phyloP scores from a whole-genome alignment of 352 stramenopile genomes.

The Globisporangium takayamanum region DNA sequence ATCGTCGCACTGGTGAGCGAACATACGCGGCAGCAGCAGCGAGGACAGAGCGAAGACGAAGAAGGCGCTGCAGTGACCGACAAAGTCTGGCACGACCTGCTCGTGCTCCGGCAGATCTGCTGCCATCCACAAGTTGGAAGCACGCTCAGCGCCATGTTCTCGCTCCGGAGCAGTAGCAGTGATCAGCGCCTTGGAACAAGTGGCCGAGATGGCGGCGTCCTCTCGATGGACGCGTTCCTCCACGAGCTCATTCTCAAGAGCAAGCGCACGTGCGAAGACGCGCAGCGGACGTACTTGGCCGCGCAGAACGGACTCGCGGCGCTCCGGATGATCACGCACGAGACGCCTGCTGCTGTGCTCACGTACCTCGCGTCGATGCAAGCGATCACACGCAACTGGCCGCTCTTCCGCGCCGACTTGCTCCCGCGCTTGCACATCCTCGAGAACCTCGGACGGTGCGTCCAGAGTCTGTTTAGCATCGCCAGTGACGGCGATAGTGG shows the following conservation, averaged over 20 bases:
- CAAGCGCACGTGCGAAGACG: constrained; percentile 75
- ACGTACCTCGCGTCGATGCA: constrained; percentile 49
- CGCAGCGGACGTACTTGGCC: constrained; percentile 65
- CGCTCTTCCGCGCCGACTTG: constrained; percentile 56
- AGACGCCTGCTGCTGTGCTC: constrained; percentile 27
- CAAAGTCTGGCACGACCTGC: constrained; percentile 55
- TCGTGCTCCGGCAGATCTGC: constrained; percentile 87
- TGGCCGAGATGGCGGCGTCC: constrained; percentile 15
- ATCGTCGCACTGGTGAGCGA: constrained; percentile 28
- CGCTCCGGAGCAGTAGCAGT: not conserved
- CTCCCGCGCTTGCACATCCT: constrained; percentile 62
- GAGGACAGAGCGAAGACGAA: not conserved
- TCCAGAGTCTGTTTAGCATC: constrained; percentile 16
- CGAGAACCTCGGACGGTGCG: constrained; percentile 45
- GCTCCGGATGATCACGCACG: constrained; percentile 30
- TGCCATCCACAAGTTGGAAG: constrained; percentile 89
- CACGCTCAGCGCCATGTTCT: constrained; percentile 16
- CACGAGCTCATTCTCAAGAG: constrained; percentile 59
- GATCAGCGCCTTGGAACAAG: not conserved
- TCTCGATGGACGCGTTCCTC: constrained; percentile 83
- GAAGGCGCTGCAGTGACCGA: constrained; percentile 20
- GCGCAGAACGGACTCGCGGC: constrained; percentile 69
- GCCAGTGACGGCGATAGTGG: not conserved
- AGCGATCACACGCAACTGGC: constrained; percentile 50
- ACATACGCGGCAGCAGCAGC: constrained; percentile 29